Percentiles rank a stretch among this genome's conserved stretches.
Evolutionary conservation across 805 yeast genomes (phyloP).

Genomic region (Ogataea henricii): DNA sequence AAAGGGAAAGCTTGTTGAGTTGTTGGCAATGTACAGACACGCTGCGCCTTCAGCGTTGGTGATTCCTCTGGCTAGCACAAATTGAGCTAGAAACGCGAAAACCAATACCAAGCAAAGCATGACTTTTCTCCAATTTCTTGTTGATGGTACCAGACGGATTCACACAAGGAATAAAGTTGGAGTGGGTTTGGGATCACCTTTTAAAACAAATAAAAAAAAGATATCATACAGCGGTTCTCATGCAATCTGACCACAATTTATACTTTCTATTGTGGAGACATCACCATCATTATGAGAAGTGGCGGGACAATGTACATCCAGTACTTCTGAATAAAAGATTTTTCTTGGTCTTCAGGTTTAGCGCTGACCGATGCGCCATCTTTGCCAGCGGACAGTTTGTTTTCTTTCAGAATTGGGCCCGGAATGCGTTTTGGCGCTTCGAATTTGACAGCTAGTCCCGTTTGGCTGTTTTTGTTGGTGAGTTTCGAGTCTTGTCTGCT

Average conservation of each 20-base stretch:
- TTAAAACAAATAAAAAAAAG: neutral
- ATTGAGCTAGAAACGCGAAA: neutral
- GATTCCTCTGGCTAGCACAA: slow-evolving; percentile 32
- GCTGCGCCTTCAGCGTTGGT: slow-evolving; percentile 40
- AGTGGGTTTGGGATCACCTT: neutral
- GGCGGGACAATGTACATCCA: slow-evolving; percentile 65
- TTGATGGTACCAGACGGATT: no score
- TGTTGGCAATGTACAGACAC: slow-evolving; percentile 37
- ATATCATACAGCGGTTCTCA: slow-evolving; percentile 2
- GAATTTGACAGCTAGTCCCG: slow-evolving; percentile 9
- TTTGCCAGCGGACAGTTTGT: slow-evolving; percentile 9
- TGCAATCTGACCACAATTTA: slow-evolving; percentile 4
- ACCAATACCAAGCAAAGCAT: neutral
- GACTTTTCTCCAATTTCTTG: no score
- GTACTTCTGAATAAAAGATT: slow-evolving; percentile 58
- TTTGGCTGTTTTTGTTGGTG: neutral
- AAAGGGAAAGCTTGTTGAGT: slow-evolving; percentile 36
- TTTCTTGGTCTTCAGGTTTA: slow-evolving; percentile 22
- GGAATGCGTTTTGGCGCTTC: slow-evolving; percentile 8
- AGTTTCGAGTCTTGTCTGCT: neutral
- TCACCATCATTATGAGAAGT: slow-evolving; percentile 39
- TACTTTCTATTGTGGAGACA: slow-evolving; percentile 21
- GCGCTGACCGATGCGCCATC: slow-evolving; percentile 17
- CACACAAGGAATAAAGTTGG: no score
- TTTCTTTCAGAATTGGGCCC: slow-evolving; percentile 14